A percentile compares a stretch with the other conserved stretches of the same genome.
Conservation (phyloP, 2,329 filamentous ascomycete species). For the Scopulariopsis brevicaulis region DNA sequence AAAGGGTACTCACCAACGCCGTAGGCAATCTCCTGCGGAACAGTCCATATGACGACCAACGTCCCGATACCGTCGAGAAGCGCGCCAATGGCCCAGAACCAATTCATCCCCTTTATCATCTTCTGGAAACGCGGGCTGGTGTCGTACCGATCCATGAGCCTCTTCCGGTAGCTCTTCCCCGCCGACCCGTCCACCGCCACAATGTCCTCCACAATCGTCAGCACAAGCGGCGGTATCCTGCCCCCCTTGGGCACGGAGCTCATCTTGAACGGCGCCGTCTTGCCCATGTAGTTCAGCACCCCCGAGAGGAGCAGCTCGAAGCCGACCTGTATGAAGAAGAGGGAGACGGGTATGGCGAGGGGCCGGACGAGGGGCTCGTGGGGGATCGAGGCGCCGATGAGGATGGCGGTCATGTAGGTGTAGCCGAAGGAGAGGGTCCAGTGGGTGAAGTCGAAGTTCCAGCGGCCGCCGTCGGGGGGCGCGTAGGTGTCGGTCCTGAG, state of each 20-base stretch:
- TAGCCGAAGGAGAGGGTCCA: slow-evolving; percentile 34
- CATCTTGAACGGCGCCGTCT: slow-evolving; percentile 26
- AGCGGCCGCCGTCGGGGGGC: slow-evolving; percentile 33
- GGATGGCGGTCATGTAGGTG: slow-evolving; percentile 33
- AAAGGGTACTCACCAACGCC: slow-evolving; percentile 2
- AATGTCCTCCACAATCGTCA: slow-evolving; percentile 57
- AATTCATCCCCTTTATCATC: slow-evolving; percentile 25
- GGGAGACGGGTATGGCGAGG: slow-evolving; percentile 37
- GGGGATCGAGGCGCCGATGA: slow-evolving; percentile 38
- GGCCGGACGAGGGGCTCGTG: slow-evolving; percentile 35
- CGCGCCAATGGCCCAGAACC: slow-evolving; percentile 28
- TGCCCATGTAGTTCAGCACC: slow-evolving; percentile 16
- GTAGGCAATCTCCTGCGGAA: slow-evolving; percentile 8
- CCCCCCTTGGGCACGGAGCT: slow-evolving; percentile 51
- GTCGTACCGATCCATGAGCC: slow-evolving; percentile 26
- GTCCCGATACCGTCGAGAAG: slow-evolving; percentile 19
- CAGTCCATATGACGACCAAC: slow-evolving; percentile 6
- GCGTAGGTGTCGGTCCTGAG: slow-evolving; percentile 36
- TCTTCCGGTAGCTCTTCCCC: slow-evolving; percentile 27
- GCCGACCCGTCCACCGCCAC: slow-evolving; percentile 55
- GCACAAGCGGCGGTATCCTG: slow-evolving; percentile 46
- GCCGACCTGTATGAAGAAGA: slow-evolving; percentile 36
- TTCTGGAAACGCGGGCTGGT: slow-evolving; percentile 27
- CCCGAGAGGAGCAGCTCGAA: slow-evolving; percentile 25
- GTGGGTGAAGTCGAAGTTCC: slow-evolving; percentile 38